Evolutionary conservation across 2,329 filamentous ascomycete genomes (phyloP), one percentile per base, ranked within the genome.

Genomic region (Nectriaceae sp.): DNA sequence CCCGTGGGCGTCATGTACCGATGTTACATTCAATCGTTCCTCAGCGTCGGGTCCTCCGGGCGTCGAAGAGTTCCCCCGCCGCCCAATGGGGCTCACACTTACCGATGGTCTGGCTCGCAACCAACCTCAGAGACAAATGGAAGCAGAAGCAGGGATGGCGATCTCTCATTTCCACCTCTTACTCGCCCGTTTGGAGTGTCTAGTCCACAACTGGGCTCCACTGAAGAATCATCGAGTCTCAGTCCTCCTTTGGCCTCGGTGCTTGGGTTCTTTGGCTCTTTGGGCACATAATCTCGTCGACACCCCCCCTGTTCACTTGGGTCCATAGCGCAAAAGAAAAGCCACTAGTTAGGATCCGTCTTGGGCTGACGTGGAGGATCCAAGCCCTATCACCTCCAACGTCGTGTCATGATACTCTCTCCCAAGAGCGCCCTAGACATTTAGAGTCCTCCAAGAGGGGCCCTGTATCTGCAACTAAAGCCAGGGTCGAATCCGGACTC

Each of bases 291-390:
- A n/a, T n/a, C n/a, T n/a, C n/a, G n/a, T n/a, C n/a, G n/a, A n/a
- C n/a, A n/a, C n/a, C n/a, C 15, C 11, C n/a, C n/a, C n/a, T n/a
- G n/a, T n/a, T n/a, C n/a, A n/a, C n/a, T n/a, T n/a, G n/a, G n/a
- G n/a, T n/a, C n/a, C n/a, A n/a, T n/a, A n/a, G n/a, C n/a, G n/a
- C n/a, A n/a, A n/a, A 38, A 48, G 44, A 52, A 40, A 40, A 47
- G 46, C 50, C 49, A 50, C 46, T 26, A 19, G 26, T n/a, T n/a
- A n/a, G 50, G 42, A 37, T 50, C 50, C 38, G 36, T 43, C 44
- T n/a, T 35, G 15, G 37, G 39, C 44, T 50, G 53, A 51, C 44
- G 53, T 53, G 53, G 46, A 55, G 47, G 50, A 45, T 48, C 47
- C 44, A 50, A 53, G 53, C 50, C 53, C 48, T 55, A 53, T 50